These are phyloP conservation scores for Curvularia verruculosa DNA, from an alignment of 2,329 filamentous ascomycete genomes.

Conservation along the genomic window DNA sequence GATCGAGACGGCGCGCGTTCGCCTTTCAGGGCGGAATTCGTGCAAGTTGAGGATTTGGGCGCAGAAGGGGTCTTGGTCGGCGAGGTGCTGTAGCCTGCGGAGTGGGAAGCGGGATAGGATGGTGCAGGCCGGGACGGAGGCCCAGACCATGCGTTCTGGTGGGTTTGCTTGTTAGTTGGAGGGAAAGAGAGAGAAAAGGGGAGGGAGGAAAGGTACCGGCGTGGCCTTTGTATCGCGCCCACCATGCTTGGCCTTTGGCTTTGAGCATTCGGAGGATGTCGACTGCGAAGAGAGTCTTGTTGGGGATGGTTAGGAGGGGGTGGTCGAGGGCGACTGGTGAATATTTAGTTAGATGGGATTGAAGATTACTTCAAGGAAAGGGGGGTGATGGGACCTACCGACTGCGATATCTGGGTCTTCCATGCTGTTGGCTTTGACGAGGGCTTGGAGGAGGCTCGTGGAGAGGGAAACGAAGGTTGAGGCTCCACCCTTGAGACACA, in stretches of 20 bases:
- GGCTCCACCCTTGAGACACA: constrained; percentile 6
- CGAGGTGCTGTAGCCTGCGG: neutral
- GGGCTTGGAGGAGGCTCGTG: constrained; percentile 9
- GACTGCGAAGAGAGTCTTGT: neutral
- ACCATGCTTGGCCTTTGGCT: neutral
- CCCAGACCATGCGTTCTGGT: constrained; percentile 7
- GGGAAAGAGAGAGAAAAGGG: too few species aligned
- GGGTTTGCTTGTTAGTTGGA: neutral
- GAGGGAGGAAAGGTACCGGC: neutral
- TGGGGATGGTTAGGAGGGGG: neutral
- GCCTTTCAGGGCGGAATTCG: neutral
- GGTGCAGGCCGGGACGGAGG: neutral
- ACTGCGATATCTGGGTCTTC: constrained; percentile 5
- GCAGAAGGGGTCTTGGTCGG: neutral
- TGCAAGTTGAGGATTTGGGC: neutral
- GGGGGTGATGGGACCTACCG: too few species aligned
- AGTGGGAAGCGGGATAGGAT: neutral
- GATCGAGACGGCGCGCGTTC: neutral
- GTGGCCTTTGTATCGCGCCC: constrained; percentile 12
- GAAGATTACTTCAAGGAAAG: too few species aligned
- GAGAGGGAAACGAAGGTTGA: constrained; percentile 14
- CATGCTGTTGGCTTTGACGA: constrained; percentile 13
- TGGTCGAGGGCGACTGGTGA: neutral
- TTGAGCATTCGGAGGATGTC: constrained; percentile 1
- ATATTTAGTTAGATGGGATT: neutral